A percentile compares a stretch with the other conserved stretches of the same genome.
phyloP scores from a whole-genome alignment of 768 basidiomycete genomes.

The Pleurotus cornucopiae region DNA sequence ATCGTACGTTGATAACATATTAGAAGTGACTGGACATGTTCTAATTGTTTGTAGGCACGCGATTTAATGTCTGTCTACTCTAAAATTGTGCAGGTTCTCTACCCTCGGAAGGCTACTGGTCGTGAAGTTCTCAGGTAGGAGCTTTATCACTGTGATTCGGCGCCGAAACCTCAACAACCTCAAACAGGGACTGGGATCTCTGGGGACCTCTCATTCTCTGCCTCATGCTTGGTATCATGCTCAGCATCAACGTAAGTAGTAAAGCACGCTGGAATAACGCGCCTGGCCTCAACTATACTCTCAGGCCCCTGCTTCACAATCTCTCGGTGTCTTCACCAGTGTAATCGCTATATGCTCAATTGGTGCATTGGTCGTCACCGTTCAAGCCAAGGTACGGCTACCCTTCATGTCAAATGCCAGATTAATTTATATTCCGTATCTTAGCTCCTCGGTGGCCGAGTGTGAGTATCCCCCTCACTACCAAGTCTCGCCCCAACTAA shows the following conservation, averaged over 20 bases:
- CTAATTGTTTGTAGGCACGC: slow-evolving; percentile 53
- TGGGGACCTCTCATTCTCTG: slow-evolving; percentile 93
- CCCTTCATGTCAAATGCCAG: background rate
- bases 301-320: slow-evolving; percentile 80
- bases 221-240: slow-evolving; percentile 74
- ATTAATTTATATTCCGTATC: background rate
- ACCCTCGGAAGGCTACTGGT: slow-evolving; percentile 69
- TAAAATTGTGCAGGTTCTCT: slow-evolving; percentile 91
- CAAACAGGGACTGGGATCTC: slow-evolving; percentile 87
- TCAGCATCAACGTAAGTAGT: slow-evolving; percentile 71
- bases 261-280: no score
- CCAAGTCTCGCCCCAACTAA: background rate
- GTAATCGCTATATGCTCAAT: slow-evolving; percentile 92
- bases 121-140: slow-evolving; percentile 77
- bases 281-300: slow-evolving; percentile 1
- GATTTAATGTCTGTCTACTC: slow-evolving; percentile 88
- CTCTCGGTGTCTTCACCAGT: slow-evolving; percentile 86
- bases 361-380: slow-evolving; percentile 85
- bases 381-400: slow-evolving; percentile 83
- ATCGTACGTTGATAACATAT: slow-evolving; percentile 52
- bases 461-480: slow-evolving; percentile 42
- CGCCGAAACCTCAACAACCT: background rate
- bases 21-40: background rate
- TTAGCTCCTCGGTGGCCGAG: slow-evolving; percentile 77
- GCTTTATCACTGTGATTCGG: background rate